Percentiles rank a stretch among this genome's conserved stretches.
phyloP scores from a whole-genome alignment of 805 yeast species.

The Yarrowia sp. region DNA sequence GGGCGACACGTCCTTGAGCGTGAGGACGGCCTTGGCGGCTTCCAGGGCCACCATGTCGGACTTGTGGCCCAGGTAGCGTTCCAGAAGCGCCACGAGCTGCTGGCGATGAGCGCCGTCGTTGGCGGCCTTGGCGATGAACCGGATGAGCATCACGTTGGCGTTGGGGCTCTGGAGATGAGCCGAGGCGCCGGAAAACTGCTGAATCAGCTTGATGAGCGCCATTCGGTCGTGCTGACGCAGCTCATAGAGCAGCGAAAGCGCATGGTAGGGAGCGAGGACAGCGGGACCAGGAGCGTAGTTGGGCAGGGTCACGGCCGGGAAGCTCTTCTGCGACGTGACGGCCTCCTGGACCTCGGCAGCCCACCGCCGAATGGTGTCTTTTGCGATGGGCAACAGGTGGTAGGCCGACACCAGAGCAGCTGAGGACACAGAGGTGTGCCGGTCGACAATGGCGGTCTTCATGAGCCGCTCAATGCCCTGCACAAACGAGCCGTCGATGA shows the following conservation, averaged over 20 bases:
- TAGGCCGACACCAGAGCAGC: slow-evolving; percentile 95
- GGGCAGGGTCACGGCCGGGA: slow-evolving; percentile 45
- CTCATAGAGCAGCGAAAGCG: slow-evolving; percentile 86
- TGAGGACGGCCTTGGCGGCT: slow-evolving; percentile 78
- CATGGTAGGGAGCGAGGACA: slow-evolving; percentile 93
- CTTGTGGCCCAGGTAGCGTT: slow-evolving; percentile 76
- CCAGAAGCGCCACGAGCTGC: slow-evolving; percentile 68
- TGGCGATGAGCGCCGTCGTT: slow-evolving; percentile 71
- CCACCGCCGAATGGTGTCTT: slow-evolving; percentile 92
- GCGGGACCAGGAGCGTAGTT: slow-evolving; percentile 53
- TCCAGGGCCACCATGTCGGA: slow-evolving; percentile 91
- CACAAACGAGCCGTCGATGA: slow-evolving; percentile 83
- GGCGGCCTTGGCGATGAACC: slow-evolving; percentile 76
- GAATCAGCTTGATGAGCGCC: slow-evolving; percentile 90
- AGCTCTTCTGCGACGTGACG: slow-evolving; percentile 64
- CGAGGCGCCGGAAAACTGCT: slow-evolving; percentile 67
- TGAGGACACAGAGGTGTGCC: slow-evolving; percentile 82
- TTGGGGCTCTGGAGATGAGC: slow-evolving; percentile 74
- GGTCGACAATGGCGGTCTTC: slow-evolving; percentile 91
- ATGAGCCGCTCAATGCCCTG: slow-evolving; percentile 91
- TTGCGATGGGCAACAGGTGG: slow-evolving; percentile 86
- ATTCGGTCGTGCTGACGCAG: slow-evolving; percentile 89
- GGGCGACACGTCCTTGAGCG: slow-evolving; percentile 61
- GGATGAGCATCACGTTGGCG: slow-evolving; percentile 84
- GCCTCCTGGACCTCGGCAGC: slow-evolving; percentile 94